Base-by-base conservation (phyloP, 2,329 filamentous ascomycete genomes). In the Paecilomyces fulvus region DNA sequence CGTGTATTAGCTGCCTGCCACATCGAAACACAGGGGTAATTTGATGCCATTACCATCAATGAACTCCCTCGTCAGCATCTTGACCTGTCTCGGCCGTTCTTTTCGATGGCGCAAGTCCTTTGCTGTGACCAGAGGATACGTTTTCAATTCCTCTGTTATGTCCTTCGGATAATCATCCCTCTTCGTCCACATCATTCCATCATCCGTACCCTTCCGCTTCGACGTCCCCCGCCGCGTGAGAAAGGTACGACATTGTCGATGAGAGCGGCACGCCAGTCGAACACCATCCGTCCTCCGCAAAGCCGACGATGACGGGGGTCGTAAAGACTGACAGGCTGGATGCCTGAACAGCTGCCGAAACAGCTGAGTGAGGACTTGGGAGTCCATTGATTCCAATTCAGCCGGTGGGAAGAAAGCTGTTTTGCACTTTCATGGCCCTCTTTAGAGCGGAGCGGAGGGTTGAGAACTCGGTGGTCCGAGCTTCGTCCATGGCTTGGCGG, bases 31-130 rank as follows among this genome's bases (percentile, higher is more conserved):
- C 37, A 9, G 30, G n/a, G 6, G 25, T 11, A 33, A 31, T 3
- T 6, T 53, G 14, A 8, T 23, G 21, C 30, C 70, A 72, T 63
- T 69, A 91, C 89, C 92, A 73, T 99, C 94, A 69, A 99, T 94
- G 69, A 99, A 99, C 79, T 99, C 95, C 62, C 95, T 83, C 70
- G 95, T 89, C 67, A 96, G 77, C 94, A 99, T 99, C 82, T 96
- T 96, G 63, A 96, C 92, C 71, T 88, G 83, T 67, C 83, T 83
- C 49, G 94, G 94, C 67, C 94, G 80, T 69, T 95, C 87, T 54
- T 78, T 85, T 55, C 88, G 81, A 62, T 74, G 78, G 63, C 87
- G 85, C 63, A 99, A 77, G 59, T 90, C 86, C 61, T 87, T 81
- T n/a, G 90, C 83, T 8, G 91, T 95, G 52, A 99, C 88, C 69